Percentiles rank a stretch among this genome's conserved stretches.
Evolutionary conservation across 2,329 filamentous ascomycete genomes (phyloP).

Genomic region (Cladophialophora chaetospira): DNA sequence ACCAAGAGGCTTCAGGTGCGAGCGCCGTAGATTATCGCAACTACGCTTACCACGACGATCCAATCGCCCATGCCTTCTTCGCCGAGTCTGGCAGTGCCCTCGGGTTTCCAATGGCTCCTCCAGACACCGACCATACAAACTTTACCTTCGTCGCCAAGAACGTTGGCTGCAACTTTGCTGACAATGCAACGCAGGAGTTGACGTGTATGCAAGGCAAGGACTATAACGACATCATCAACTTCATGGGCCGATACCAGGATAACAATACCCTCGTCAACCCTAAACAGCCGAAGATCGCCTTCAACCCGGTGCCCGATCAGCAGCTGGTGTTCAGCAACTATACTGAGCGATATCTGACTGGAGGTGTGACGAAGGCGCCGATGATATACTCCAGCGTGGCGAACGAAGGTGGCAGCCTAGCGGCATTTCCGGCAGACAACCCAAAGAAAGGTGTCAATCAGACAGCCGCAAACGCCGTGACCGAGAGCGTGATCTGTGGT

Average conservation of each 20-base stretch:
- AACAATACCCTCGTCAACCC: slow-evolving; percentile 12
- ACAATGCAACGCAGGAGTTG: slow-evolving; percentile 32
- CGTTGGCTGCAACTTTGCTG: slow-evolving; percentile 34
- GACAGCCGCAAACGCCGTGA: background rate
- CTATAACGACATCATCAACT: slow-evolving; percentile 34
- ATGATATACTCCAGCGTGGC: slow-evolving; percentile 14
- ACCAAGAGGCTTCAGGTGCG: no score
- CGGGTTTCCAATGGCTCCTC: background rate
- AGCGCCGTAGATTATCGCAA: slow-evolving; percentile 16
- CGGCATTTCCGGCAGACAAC: background rate
- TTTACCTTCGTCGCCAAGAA: slow-evolving; percentile 37
- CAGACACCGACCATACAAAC: slow-evolving; percentile 30
- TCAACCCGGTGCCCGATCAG: slow-evolving; percentile 32
- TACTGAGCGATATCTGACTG: slow-evolving; percentile 25
- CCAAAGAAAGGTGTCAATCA: background rate
- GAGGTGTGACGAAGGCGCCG: slow-evolving; percentile 24
- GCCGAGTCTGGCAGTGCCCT: background rate
- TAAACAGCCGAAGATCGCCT: slow-evolving; percentile 23
- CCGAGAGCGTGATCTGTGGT: background rate
- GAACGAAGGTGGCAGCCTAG: background rate
- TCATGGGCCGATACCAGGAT: slow-evolving; percentile 32
- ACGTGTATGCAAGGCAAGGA: slow-evolving; percentile 37
- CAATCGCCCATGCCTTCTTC: slow-evolving; percentile 25
- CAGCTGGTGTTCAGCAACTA: slow-evolving; percentile 37
- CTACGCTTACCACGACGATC: slow-evolving; percentile 33